These are phyloP conservation scores for Hura crepitans DNA, from an alignment of 441 rosid species.

Conservation along the genomic window DNA sequence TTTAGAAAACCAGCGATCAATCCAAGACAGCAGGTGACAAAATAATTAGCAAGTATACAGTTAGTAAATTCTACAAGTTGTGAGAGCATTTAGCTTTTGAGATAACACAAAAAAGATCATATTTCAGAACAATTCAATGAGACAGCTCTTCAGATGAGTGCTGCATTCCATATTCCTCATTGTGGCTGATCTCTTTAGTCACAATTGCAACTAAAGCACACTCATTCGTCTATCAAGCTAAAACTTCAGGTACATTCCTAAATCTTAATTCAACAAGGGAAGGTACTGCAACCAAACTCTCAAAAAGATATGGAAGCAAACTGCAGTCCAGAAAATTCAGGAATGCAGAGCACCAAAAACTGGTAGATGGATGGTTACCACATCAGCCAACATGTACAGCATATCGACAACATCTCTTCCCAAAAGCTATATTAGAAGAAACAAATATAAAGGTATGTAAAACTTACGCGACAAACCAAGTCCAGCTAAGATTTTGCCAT, in stretches of 20 bases:
- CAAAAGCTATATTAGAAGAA: conserved; percentile 10
- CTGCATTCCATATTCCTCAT: not conserved
- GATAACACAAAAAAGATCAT: not conserved
- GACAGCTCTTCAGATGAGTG: not conserved
- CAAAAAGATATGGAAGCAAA: not conserved
- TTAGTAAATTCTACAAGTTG: not conserved
- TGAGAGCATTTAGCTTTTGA: not conserved
- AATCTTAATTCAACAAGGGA: not conserved
- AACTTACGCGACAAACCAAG: conserved; percentile 83
- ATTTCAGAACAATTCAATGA: not conserved
- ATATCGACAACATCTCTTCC: conserved; percentile 8
- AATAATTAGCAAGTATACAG: not conserved
- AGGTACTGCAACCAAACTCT: not conserved
- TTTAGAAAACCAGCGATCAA: conserved; percentile 15
- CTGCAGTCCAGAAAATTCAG: not conserved
- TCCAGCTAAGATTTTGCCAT: conserved; percentile 82
- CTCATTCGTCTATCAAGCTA: not conserved
- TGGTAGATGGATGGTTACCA: not conserved
- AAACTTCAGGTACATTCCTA: not conserved
- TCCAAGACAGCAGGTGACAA: conserved; percentile 8
- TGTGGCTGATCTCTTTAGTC: not conserved
- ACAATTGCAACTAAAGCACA: no score
- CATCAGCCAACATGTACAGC: not conserved
- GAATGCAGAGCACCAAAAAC: not conserved
- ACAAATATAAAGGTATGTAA: not conserved